Evolutionary conservation across 257 asterid genomes (phyloP).

Genomic region (Gentiana straminea): DNA sequence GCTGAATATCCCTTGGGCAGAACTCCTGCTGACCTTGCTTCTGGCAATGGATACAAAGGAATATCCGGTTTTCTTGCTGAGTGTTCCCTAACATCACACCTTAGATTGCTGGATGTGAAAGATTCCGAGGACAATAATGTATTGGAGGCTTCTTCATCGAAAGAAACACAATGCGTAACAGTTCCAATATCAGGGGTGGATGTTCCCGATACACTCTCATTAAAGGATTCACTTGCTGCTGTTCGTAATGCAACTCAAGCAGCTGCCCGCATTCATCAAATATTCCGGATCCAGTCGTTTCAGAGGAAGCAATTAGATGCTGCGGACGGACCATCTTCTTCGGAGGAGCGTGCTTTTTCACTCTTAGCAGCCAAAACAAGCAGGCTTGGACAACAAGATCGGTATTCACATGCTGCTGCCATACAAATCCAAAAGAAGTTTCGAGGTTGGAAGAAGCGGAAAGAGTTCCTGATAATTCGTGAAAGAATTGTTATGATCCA

Average conservation of each 20-base stretch:
- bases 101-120: constrained; percentile 44
- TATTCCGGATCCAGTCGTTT: constrained; percentile 74
- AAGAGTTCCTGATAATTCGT: constrained; percentile 55
- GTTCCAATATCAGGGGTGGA: constrained; percentile 51
- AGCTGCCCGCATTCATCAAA: constrained; percentile 91
- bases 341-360: constrained; percentile 65
- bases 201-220: constrained; percentile 49
- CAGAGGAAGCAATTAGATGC: constrained; percentile 74
- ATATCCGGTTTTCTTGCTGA: constrained; percentile 91
- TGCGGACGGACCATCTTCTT: constrained; percentile 37
- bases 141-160: constrained; percentile 16
- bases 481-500: constrained; percentile 78
- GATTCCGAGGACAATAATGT: constrained; percentile 29
- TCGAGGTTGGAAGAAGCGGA: constrained; percentile 93
- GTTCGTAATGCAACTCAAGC: constrained; percentile 95
- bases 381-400: constrained; percentile 42
- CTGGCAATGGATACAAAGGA: constrained; percentile 82
- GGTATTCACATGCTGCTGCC: constrained; percentile 71
- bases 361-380: constrained; percentile 47
- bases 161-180: constrained; percentile 55
- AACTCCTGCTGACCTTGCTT: constrained; percentile 83
- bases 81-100: constrained; percentile 56
- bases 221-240: constrained; percentile 87
- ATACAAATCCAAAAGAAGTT: constrained; percentile 76
- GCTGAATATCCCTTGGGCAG: constrained; percentile 56